Conservation (phyloP, 192 early-diverging fungal genomes). For the Paraglomus occultum region DNA sequence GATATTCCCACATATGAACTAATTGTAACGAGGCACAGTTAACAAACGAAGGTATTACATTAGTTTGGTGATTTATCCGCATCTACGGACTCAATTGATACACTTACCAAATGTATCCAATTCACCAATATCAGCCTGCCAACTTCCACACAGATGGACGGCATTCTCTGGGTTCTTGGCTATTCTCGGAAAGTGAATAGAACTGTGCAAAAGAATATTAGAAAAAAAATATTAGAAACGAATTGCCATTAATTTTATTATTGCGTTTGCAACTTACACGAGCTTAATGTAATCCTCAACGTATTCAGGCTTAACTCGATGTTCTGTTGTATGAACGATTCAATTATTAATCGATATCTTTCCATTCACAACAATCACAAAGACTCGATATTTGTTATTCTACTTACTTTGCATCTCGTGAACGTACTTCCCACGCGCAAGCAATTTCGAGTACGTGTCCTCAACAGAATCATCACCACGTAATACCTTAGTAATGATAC, state of each 20-base stretch:
- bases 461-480: too few relatives aligned
- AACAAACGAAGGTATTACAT: slow-evolving; percentile 1
- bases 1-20: slow-evolving; percentile 96
- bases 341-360: background rate
- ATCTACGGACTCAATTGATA: too few relatives aligned
- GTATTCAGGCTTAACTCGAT: slow-evolving; percentile 81
- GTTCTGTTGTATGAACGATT: too few relatives aligned
- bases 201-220: slow-evolving; percentile 37
- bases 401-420: slow-evolving; percentile 79
- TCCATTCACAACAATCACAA: background rate
- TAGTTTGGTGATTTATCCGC: background rate
- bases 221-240: slow-evolving; percentile 12
- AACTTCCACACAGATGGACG: slow-evolving; percentile 86
- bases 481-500: too few relatives aligned
- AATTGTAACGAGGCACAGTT: too few relatives aligned
- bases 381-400: background rate
- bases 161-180: slow-evolving; percentile 71
- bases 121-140: slow-evolving; percentile 82
- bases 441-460: slow-evolving; percentile 77
- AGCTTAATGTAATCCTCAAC: slow-evolving; percentile 82
- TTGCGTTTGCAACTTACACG: slow-evolving; percentile 42
- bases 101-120: slow-evolving; percentile 78
- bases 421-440: slow-evolving; percentile 85
- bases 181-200: slow-evolving; percentile 75
- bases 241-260: background rate